Evolutionary conservation across 805 yeast genomes (phyloP).

Genomic region (Wickerhamomyces subpelliculosus): DNA sequence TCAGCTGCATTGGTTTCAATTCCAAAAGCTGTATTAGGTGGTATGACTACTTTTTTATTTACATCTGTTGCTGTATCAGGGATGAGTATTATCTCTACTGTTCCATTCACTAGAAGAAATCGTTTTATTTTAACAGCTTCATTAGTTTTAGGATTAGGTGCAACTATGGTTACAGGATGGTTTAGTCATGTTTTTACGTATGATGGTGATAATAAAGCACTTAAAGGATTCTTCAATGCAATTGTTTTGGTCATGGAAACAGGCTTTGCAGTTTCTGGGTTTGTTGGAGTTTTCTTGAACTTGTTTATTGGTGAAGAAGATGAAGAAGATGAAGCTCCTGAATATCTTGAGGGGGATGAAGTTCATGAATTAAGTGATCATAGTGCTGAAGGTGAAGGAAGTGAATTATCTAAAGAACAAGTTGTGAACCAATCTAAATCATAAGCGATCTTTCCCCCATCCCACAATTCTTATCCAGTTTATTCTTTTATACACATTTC

Average conservation of each 20-base stretch:
- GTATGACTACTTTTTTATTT: conserved; percentile 80
- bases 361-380: conserved; percentile 4
- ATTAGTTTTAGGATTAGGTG: conserved; percentile 59
- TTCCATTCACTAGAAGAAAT: conserved; percentile 60
- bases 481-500: too few relatives aligned
- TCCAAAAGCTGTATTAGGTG: conserved; percentile 77
- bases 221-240: conserved; percentile 59
- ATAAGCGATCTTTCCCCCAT: too few relatives aligned
- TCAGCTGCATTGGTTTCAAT: conserved; percentile 85
- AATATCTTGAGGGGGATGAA: conserved; percentile 13
- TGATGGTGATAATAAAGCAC: conserved; percentile 45
- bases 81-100: conserved; percentile 50
- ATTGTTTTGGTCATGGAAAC: conserved; percentile 64
- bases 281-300: conserved; percentile 56
- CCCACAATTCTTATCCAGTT: too few relatives aligned
- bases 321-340: conserved; percentile 30
- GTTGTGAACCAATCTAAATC: too few relatives aligned
- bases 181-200: conserved; percentile 60
- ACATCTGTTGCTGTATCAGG: conserved; percentile 74
- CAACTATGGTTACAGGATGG: conserved; percentile 61
- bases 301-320: conserved; percentile 50
- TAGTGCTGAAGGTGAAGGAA: neutral
- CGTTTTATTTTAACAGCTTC: conserved; percentile 63
- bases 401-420: neutral
- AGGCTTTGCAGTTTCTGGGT: conserved; percentile 66